Percentiles rank a stretch among this genome's conserved stretches.
phyloP scores from a whole-genome alignment of 495 filamentous ascomycete species.

The Choiromyces venosus region DNA sequence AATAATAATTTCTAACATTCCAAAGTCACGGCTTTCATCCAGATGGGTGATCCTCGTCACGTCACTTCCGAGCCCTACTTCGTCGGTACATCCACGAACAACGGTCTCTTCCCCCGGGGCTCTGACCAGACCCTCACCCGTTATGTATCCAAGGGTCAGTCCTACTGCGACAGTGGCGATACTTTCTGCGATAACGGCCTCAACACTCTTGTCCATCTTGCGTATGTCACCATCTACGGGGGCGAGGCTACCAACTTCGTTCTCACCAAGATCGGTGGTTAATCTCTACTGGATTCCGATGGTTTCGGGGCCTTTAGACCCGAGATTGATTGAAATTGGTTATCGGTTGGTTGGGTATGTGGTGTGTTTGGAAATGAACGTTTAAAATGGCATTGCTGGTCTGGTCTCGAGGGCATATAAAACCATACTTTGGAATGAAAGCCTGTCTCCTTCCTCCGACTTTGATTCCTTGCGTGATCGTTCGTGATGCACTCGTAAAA shows the following conservation, averaged over 20 bases:
- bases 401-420: constrained; percentile 29
- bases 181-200: constrained; percentile 15
- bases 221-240: constrained; percentile 4
- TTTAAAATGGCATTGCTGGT: constrained; percentile 4
- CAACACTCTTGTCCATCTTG: constrained; percentile 11
- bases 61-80: constrained; percentile 7
- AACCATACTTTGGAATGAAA: no score
- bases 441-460: no score
- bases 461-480: no score
- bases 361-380: constrained; percentile 29
- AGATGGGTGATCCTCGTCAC: constrained; percentile 30
- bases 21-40: constrained; percentile 7
- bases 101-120: constrained; percentile 19
- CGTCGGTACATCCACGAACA: neutral
- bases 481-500: no score
- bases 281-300: neutral
- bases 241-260: constrained; percentile 5
- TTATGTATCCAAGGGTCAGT: constrained; percentile 10
- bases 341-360: constrained; percentile 8
- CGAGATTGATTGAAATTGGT: neutral
- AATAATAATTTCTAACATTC: neutral
- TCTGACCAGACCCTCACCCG: constrained; percentile 15
- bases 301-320: no score
- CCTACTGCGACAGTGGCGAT: constrained; percentile 17
- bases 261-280: constrained; percentile 13